phyloP scores from a whole-genome alignment of 78 protist genomes.

The Pigoraptor vietnamica region DNA sequence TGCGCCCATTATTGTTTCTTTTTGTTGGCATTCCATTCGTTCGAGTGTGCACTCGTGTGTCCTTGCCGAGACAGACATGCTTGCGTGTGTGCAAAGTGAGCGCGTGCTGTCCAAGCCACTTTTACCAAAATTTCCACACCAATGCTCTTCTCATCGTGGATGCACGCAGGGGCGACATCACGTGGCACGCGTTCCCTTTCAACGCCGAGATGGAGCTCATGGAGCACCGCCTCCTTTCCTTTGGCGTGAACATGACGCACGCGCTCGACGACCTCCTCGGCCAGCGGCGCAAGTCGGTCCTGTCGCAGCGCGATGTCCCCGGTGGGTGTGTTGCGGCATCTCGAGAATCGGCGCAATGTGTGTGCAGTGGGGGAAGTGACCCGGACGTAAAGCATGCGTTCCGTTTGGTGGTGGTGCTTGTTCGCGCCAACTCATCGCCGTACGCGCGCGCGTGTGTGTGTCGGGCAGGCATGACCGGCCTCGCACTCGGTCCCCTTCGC shows the following conservation, averaged over 20 bases:
- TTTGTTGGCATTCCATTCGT: too few relatives aligned
- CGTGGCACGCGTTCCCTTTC: constrained; percentile 17
- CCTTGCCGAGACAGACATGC: too few relatives aligned
- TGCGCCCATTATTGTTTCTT: too few relatives aligned
- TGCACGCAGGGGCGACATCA: background rate
- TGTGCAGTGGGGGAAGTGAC: too few relatives aligned
- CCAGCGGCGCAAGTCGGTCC: background rate
- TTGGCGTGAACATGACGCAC: background rate
- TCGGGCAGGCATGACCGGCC: background rate
- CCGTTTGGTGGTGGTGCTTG: background rate
- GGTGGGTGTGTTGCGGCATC: too few relatives aligned
- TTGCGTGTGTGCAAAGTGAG: too few relatives aligned
- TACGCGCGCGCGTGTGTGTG: too few relatives aligned
- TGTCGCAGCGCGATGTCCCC: constrained; percentile 23
- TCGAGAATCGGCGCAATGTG: too few relatives aligned
- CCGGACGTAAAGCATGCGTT: background rate
- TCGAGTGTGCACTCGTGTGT: background rate
- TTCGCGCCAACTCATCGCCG: too few relatives aligned
- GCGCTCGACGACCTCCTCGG: background rate
- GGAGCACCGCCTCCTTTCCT: background rate
- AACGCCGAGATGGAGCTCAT: background rate
- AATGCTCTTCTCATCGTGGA: too few relatives aligned
- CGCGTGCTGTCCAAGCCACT: too few relatives aligned
- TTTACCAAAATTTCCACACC: too few relatives aligned
- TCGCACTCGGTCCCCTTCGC: background rate